Evolutionary conservation across 2,329 filamentous ascomycete species (phyloP).

Genomic region (Exophiala aquamarina): DNA sequence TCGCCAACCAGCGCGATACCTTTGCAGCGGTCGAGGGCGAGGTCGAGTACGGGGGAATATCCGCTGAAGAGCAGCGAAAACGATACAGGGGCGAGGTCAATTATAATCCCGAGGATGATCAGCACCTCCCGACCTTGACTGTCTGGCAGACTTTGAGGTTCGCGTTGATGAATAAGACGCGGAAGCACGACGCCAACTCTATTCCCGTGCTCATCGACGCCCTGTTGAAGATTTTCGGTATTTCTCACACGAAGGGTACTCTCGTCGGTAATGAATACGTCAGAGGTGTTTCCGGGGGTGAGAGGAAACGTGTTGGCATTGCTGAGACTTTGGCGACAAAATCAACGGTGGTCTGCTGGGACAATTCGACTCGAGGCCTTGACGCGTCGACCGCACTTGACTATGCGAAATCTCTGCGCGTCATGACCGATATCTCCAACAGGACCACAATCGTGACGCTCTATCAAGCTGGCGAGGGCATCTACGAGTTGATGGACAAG

Average conservation of each 20-base stretch:
- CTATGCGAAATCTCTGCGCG: constrained; percentile 67
- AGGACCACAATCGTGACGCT: constrained; percentile 70
- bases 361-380: constrained; percentile 77
- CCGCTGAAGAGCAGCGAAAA: constrained; percentile 66
- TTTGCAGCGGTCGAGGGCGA: constrained; percentile 69
- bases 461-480: constrained; percentile 69
- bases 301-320: constrained; percentile 77
- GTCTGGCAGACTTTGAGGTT: constrained; percentile 78
- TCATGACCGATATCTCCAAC: constrained; percentile 75
- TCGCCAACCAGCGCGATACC: constrained; percentile 67
- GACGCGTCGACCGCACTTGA: constrained; percentile 78
- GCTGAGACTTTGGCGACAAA: constrained; percentile 75
- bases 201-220: constrained; percentile 70
- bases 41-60: constrained; percentile 70
- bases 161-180: constrained; percentile 72
- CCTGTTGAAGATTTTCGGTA: constrained; percentile 75
- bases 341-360: constrained; percentile 73
- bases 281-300: constrained; percentile 75
- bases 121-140: constrained; percentile 71
- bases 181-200: constrained; percentile 61
- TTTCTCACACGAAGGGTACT: constrained; percentile 72
- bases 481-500: constrained; percentile 76
- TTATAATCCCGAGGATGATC: constrained; percentile 76
- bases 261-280: constrained; percentile 72
- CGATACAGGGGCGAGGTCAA: constrained; percentile 73